Evolutionary conservation across 176 grass and related monocot species (phyloP), one percentile per base, ranked within the genome.

Genomic region (Ensete ventricosum): DNA sequence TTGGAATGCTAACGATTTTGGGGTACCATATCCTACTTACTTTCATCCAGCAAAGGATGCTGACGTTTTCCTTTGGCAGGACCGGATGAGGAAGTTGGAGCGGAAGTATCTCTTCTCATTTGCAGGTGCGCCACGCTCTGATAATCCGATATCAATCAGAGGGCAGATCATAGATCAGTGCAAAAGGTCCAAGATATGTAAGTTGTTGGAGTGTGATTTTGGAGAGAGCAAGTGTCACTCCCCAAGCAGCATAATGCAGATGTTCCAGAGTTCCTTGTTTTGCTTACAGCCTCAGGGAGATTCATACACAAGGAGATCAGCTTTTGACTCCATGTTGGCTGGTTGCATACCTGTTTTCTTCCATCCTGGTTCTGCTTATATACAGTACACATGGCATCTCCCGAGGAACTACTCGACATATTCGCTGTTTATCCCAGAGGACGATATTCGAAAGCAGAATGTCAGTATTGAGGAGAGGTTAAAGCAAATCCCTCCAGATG

Each of bases 301-400:
- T 71, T 79, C 84, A 1, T 86, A 85, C 57, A 89, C 89, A 7
- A 72, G 77, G 77, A 73, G 80, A 2, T 57, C 70, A 11, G 68
- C 84, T n/a, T 91, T 96, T 79, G 89, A 89, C 71, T 76, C 92
- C 55, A 66, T 96, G 80, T 69, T 96, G 5, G 88, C 92, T 22
- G 88, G 92, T 1, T 96, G 92, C 79, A 85, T 96, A 52, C 92
- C 88, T 21, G 88, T 96, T 25, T 91, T 96, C 72, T 91, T 96
- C 81, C 82, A 83, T 77, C 88, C 86, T 0, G 72, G 77, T 27
- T 87, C 92, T 67, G 92, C 88, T 79, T 96, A 89, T 71, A 83
- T 87, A 55, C 92, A 96, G 74, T 91, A 95, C 83, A 73, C 70
- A 8, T 95, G 91, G 91, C 84, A 88, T 75, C 71, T 95, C 9